phyloP scores from a whole-genome alignment of 257 asterid genomes.

The Haberlea rhodopensis region DNA sequence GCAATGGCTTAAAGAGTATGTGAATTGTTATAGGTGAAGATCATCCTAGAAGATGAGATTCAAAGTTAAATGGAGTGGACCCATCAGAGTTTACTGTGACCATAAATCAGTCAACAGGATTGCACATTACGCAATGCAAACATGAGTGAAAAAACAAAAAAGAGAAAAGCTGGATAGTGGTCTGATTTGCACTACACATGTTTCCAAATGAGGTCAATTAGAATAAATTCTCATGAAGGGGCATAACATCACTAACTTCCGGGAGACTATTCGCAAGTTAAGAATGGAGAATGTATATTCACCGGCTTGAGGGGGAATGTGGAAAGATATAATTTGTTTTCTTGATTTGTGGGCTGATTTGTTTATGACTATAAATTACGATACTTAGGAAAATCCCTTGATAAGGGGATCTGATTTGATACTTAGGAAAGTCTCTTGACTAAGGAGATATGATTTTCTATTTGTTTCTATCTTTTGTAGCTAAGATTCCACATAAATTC shows the following conservation, averaged over 20 bases:
- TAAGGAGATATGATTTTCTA: background rate
- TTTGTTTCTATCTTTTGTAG: too few relatives aligned
- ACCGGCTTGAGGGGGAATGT: background rate
- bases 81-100: background rate
- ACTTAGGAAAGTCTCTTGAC: too few relatives aligned
- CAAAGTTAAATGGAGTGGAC: background rate
- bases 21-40: background rate
- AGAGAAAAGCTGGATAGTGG: background rate
- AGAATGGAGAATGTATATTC: background rate
- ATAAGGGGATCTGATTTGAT: too few relatives aligned
- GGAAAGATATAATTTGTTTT: background rate
- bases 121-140: background rate
- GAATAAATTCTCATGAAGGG: background rate
- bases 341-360: background rate
- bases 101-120: background rate
- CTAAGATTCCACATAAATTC: too few relatives aligned
- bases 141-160: too few relatives aligned
- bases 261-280: background rate
- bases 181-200: background rate
- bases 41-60: background rate
- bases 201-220: background rate
- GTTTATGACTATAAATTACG: too few relatives aligned
- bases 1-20: background rate
- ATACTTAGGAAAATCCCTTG: too few relatives aligned
- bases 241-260: background rate